Percentiles rank a stretch among this genome's conserved stretches.
Evolutionary conservation across 2,329 filamentous ascomycete genomes (phyloP).

Genomic region (Stagonosporopsis tanaceti): DNA sequence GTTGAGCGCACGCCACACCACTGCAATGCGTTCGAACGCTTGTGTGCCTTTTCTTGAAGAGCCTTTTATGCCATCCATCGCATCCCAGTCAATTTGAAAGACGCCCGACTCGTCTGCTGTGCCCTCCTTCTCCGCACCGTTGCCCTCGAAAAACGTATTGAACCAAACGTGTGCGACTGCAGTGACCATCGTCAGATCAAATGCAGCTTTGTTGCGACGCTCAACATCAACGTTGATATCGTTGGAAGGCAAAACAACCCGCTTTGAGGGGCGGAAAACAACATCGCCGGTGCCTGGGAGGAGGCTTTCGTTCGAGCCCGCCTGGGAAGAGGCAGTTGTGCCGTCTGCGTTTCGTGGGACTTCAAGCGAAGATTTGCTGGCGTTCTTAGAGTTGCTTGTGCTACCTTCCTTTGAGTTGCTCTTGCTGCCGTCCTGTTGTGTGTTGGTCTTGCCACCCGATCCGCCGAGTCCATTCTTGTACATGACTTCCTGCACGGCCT

Average conservation of each 20-base stretch:
- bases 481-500: constrained; percentile 57
- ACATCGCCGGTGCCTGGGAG: constrained; percentile 72
- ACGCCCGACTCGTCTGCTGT: constrained; percentile 72
- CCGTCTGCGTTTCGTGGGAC: constrained; percentile 26
- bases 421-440: constrained; percentile 19
- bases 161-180: constrained; percentile 97
- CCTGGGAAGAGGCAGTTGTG: constrained; percentile 23
- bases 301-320: constrained; percentile 39
- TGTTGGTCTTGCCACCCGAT: constrained; percentile 31
- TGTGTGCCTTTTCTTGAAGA: constrained; percentile 81
- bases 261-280: constrained; percentile 75
- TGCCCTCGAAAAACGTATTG: constrained; percentile 90
- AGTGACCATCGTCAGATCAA: constrained; percentile 86
- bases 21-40: constrained; percentile 81
- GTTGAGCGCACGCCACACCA: constrained; percentile 75
- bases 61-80: constrained; percentile 94
- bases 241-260: constrained; percentile 76
- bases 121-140: constrained; percentile 73
- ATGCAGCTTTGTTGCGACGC: constrained; percentile 79
- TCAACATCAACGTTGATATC: constrained; percentile 93
- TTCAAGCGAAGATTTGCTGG: constrained; percentile 29
- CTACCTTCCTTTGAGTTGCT: constrained; percentile 32
- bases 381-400: constrained; percentile 28
- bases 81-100: constrained; percentile 76
- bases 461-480: constrained; percentile 46